Evolutionary conservation across 2,329 filamentous ascomycete species (phyloP).

Genomic region (Hymenoscyphus linearis): DNA sequence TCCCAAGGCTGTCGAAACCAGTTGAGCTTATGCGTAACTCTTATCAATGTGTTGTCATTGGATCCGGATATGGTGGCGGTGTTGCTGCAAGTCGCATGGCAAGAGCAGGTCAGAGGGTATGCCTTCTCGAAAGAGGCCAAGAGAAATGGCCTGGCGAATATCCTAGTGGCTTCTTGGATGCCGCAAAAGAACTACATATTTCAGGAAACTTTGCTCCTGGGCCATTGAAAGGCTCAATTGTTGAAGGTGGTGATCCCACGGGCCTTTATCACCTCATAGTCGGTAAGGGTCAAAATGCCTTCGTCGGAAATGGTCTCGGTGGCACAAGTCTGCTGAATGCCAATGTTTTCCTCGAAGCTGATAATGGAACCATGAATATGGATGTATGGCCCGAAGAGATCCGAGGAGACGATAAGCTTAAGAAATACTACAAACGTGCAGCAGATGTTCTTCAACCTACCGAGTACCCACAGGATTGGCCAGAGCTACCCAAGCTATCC

Average conservation of each 20-base stretch:
- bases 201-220: slow-evolving; percentile 48
- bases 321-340: slow-evolving; percentile 63
- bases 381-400: slow-evolving; percentile 56
- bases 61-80: slow-evolving; percentile 63
- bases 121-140: slow-evolving; percentile 57
- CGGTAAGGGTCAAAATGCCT: slow-evolving; percentile 58
- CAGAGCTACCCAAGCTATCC: slow-evolving; percentile 51
- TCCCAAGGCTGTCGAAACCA: slow-evolving; percentile 50
- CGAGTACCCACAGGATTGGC: slow-evolving; percentile 53
- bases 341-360: slow-evolving; percentile 59
- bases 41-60: slow-evolving; percentile 64
- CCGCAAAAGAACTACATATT: slow-evolving; percentile 48
- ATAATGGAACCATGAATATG: slow-evolving; percentile 47
- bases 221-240: slow-evolving; percentile 37
- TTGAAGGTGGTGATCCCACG: slow-evolving; percentile 48
- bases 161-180: slow-evolving; percentile 43
- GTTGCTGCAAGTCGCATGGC: slow-evolving; percentile 62
- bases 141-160: slow-evolving; percentile 66
- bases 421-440: slow-evolving; percentile 53
- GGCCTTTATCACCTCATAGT: slow-evolving; percentile 60
- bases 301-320: slow-evolving; percentile 45
- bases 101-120: slow-evolving; percentile 54
- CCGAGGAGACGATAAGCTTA: slow-evolving; percentile 38
- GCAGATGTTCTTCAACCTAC: slow-evolving; percentile 52
- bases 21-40: slow-evolving; percentile 50